A percentile compares a stretch with the other conserved stretches of the same genome.
Evolutionary conservation across 129 eudicot species (phyloP).

Genomic region (Arctium minus): DNA sequence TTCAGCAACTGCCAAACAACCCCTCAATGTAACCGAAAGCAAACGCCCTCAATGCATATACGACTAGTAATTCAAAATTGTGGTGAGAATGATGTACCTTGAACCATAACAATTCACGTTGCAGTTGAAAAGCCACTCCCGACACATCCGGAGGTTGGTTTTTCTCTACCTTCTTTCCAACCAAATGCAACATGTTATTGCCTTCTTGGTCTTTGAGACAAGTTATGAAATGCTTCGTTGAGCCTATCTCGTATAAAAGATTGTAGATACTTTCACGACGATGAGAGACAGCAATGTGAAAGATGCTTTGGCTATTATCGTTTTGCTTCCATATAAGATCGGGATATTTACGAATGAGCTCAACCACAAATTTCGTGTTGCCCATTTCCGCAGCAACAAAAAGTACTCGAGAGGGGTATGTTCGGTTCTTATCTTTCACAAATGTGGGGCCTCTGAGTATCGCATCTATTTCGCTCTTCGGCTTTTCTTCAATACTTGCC

Average conservation of each 20-base stretch:
- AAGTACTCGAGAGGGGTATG: slow-evolving; percentile 9
- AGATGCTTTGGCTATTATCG: slow-evolving; percentile 8
- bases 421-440: no score
- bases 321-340: slow-evolving; percentile 35
- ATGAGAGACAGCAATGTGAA: slow-evolving; percentile 30
- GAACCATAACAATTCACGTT: slow-evolving; percentile 30
- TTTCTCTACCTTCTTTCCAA: slow-evolving; percentile 1
- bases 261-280: slow-evolving; percentile 33
- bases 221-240: slow-evolving; percentile 14
- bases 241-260: slow-evolving; percentile 29
- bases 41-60: background rate
- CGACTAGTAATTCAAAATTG: background rate
- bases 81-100: slow-evolving; percentile 29
- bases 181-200: slow-evolving; percentile 35
- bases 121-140: slow-evolving; percentile 44
- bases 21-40: no score
- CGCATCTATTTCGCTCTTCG: background rate
- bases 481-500: background rate
- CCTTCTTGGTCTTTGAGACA: background rate
- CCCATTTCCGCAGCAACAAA: slow-evolving; percentile 35
- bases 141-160: slow-evolving; percentile 19
- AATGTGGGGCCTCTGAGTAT: background rate
- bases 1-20: no score
- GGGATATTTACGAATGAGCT: slow-evolving; percentile 21
- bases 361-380: slow-evolving; percentile 22